phyloP scores from a whole-genome alignment of 1,139 yeast species.

The Zygosaccharomyces pseudobailii region DNA sequence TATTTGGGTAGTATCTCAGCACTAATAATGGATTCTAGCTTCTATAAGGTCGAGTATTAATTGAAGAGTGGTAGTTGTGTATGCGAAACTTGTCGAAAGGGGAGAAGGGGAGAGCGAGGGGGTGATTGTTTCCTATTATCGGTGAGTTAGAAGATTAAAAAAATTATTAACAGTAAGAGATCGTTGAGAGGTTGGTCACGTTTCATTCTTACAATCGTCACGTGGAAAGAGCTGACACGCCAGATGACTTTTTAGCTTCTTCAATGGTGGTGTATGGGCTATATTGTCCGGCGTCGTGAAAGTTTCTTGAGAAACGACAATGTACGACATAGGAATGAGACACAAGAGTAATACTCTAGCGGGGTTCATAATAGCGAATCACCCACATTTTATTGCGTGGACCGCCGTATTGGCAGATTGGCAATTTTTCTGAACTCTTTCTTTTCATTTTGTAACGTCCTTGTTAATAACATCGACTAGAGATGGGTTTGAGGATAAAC shows the following conservation, averaged over 20 bases:
- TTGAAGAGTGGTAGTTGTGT: background rate
- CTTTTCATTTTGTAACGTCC: too few relatives aligned
- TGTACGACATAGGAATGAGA: too few relatives aligned
- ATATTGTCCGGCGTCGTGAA: too few relatives aligned
- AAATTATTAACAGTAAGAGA: background rate
- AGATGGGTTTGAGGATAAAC: too few relatives aligned
- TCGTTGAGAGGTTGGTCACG: background rate
- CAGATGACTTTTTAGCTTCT: background rate
- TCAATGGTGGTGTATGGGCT: too few relatives aligned
- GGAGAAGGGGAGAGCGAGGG: slow-evolving; percentile 2
- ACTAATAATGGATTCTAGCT: background rate
- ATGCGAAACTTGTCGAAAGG: background rate
- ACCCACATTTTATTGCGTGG: too few relatives aligned
- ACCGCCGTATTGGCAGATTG: too few relatives aligned
- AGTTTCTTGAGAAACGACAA: too few relatives aligned
- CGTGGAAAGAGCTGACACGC: background rate
- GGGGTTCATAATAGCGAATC: too few relatives aligned
- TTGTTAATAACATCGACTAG: too few relatives aligned
- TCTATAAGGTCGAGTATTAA: background rate
- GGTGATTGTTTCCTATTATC: background rate
- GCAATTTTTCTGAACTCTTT: too few relatives aligned
- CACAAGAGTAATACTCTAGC: too few relatives aligned
- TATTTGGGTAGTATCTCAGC: background rate
- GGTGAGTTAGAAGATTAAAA: background rate
- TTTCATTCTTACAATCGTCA: background rate